Evolutionary conservation across 345 rosid genomes (phyloP).

Genomic region (Iberis pinnata): DNA sequence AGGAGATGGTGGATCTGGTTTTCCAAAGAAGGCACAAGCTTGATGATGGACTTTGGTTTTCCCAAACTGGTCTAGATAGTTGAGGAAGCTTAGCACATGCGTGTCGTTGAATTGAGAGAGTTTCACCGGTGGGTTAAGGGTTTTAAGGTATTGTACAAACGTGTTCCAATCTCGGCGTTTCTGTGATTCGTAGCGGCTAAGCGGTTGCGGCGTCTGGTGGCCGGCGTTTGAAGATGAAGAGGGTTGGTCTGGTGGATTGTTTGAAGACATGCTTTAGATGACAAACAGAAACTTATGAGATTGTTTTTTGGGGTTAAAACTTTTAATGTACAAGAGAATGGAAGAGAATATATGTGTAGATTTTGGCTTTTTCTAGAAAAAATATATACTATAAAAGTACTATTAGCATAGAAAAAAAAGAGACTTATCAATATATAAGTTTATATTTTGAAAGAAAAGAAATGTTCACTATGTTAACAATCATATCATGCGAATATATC

Average conservation of each 20-base stretch:
- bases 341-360: no score
- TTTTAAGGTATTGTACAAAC: conserved; percentile 64
- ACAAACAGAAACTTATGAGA: background rate
- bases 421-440: background rate
- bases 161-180: conserved; percentile 85
- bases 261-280: conserved; percentile 23
- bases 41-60: conserved; percentile 70
- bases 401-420: background rate
- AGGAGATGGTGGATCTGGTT: conserved; percentile 89
- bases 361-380: no score
- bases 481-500: conserved; percentile 14
- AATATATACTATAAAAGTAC: conserved; percentile 10
- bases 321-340: conserved; percentile 14
- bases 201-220: conserved; percentile 20
- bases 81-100: conserved; percentile 61
- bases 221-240: conserved; percentile 10
- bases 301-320: background rate
- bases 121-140: conserved; percentile 59
- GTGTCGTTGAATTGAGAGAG: conserved; percentile 56
- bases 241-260: conserved; percentile 31
- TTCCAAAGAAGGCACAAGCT: conserved; percentile 75
- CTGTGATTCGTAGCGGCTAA: conserved; percentile 68
- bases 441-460: conserved; percentile 2
- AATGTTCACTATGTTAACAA: background rate
- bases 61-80: conserved; percentile 74